Evolutionary conservation across 179 eudicot species (phyloP).

Genomic region (Silene coronaria): DNA sequence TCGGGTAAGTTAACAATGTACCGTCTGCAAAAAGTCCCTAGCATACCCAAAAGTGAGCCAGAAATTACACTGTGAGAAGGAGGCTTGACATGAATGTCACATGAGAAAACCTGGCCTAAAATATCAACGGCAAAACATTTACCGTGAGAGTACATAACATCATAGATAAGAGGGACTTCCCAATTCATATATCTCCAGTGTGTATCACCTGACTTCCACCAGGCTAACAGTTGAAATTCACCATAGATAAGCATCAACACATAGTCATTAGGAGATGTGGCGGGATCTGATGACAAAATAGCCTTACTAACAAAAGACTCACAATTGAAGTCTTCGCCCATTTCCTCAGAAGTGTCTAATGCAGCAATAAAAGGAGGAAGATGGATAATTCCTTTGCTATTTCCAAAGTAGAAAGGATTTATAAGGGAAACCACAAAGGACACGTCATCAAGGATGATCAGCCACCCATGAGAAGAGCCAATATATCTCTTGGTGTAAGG

Average conservation of each 20-base stretch:
- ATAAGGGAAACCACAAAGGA: conserved; percentile 16
- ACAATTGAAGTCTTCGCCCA: neutral
- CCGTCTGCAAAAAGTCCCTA: conserved; percentile 6
- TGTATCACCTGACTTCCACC: conserved; percentile 21
- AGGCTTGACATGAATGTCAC: neutral
- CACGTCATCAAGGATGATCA: conserved; percentile 16
- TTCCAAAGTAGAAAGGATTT: conserved; percentile 21
- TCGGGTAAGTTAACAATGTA: conserved; percentile 24
- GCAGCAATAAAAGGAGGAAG: conserved; percentile 24
- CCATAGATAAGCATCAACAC: conserved; percentile 20
- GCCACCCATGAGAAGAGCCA: conserved; percentile 28
- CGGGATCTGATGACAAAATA: conserved; percentile 21
- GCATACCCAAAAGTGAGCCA: neutral
- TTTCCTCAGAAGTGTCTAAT: conserved; percentile 1
- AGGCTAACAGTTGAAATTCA: conserved; percentile 14
- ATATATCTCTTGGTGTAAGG: conserved; percentile 19
- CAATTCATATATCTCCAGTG: conserved; percentile 18
- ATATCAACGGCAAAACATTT: conserved; percentile 10
- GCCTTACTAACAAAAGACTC: conserved; percentile 21
- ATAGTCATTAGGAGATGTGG: conserved; percentile 10
- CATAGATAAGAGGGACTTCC: conserved; percentile 3
- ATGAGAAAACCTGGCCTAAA: conserved; percentile 12
- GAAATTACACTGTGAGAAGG: neutral
- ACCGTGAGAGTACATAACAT: conserved; percentile 9
- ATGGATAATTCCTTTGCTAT: conserved; percentile 15